Percentiles rank a stretch among this genome's conserved stretches.
Evolutionary conservation across 164 flowering plant genomes (phyloP).

Genomic region (Houttuynia cordata): DNA sequence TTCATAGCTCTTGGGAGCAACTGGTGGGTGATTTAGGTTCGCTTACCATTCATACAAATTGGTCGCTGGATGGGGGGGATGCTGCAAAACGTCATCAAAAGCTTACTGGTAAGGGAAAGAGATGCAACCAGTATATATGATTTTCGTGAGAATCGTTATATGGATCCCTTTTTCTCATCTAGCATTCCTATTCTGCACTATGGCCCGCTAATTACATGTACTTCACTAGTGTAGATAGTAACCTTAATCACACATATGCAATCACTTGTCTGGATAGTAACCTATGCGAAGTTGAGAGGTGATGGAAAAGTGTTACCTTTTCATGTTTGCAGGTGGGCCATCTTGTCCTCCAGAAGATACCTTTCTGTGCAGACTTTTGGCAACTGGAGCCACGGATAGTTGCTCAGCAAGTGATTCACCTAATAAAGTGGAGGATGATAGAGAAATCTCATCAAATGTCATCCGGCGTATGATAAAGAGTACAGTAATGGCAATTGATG

Average conservation of each 20-base stretch:
- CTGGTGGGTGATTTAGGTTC: slow-evolving; percentile 53
- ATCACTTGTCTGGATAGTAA: too few relatives aligned
- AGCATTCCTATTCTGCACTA: too few relatives aligned
- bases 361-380: slow-evolving; percentile 57
- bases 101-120: slow-evolving; percentile 29
- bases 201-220: too few relatives aligned
- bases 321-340: slow-evolving; percentile 27
- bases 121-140: too few relatives aligned
- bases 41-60: slow-evolving; percentile 25
- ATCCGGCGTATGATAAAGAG: slow-evolving; percentile 30
- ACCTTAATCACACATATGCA: too few relatives aligned
- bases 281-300: too few relatives aligned
- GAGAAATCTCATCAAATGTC: slow-evolving; percentile 14
- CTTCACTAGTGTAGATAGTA: too few relatives aligned
- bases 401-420: slow-evolving; percentile 32
- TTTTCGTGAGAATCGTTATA: too few relatives aligned
- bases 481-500: slow-evolving; percentile 39
- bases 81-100: slow-evolving; percentile 12
- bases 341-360: slow-evolving; percentile 35
- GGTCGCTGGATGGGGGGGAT: slow-evolving; percentile 10
- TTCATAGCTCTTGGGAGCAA: slow-evolving; percentile 58
- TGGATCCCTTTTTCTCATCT: too few relatives aligned
- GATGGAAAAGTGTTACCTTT: not conserved
- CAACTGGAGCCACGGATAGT: slow-evolving; percentile 81
- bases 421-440: slow-evolving; percentile 29